phyloP scores from a whole-genome alignment of 306 rosid genomes.

The Hippophae tibetana region DNA sequence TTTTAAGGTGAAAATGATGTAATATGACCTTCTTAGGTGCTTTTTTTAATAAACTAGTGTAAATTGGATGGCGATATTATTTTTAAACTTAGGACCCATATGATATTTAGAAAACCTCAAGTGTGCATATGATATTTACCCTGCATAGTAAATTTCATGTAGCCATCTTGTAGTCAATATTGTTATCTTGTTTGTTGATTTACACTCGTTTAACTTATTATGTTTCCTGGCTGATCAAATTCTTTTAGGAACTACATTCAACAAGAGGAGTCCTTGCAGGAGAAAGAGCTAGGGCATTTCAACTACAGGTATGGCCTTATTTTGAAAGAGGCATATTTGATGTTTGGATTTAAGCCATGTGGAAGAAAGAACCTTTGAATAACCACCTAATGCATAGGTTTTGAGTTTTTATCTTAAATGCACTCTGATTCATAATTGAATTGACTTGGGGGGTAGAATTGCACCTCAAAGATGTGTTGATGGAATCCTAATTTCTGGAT shows the following conservation, averaged over 20 bases:
- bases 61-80: too few species aligned
- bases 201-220: neutral
- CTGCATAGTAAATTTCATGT: constrained; percentile 3
- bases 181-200: neutral
- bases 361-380: neutral
- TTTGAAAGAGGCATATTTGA: neutral
- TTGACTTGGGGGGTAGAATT: too few species aligned
- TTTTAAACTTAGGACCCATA: too few species aligned
- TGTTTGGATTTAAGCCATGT: neutral
- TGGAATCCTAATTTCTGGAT: too few species aligned
- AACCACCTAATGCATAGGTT: neutral
- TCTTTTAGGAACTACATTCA: constrained; percentile 76
- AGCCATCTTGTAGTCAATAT: neutral
- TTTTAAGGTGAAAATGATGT: too few species aligned
- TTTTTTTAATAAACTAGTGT: too few species aligned
- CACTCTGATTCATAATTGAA: neutral
- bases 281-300: constrained; percentile 89
- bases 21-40: too few species aligned
- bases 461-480: too few species aligned
- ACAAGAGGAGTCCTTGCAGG: constrained; percentile 91
- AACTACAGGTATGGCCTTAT: constrained; percentile 53
- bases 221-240: constrained; percentile 3
- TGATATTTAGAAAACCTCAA: too few species aligned
- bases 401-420: neutral
- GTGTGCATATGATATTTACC: too few species aligned